Evolutionary conservation across 148 eudicot genomes (phyloP), one percentile per base, ranked within the genome.

Genomic region (Dianthus caryophyllus): DNA sequence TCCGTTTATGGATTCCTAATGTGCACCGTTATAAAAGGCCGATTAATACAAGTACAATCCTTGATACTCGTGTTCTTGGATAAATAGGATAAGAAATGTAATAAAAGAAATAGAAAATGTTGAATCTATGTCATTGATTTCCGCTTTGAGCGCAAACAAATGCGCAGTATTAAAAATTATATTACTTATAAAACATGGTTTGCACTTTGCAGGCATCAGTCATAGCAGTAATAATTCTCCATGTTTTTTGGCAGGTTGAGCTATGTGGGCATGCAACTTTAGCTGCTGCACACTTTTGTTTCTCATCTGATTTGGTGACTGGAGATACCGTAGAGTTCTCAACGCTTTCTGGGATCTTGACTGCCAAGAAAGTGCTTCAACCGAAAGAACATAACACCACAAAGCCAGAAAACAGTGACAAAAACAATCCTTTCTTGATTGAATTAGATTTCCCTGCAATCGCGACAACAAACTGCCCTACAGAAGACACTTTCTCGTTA

Each of bases 181-280:
- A n/a, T n/a, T n/a, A n/a, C n/a, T n/a, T n/a, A n/a, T n/a, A n/a
- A n/a, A n/a, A n/a, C n/a, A n/a, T n/a, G n/a, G n/a, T n/a, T n/a
- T n/a, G n/a, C n/a, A n/a, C n/a, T n/a, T n/a, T 29, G 30, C 0
- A 31, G 17, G 44, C 43, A 33, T 33, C 38, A 8, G 22, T 31
- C 62, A 17, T 22, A 58, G 14, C 17, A 58, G 22, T 58, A 36
- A 60, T 8, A 8, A 11, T 38, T 60, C 27, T 4, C 15, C 26
- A 33, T 30, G 33, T 36, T 41, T 60, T 70, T 33, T 33, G 38
- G 68, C 85, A 91, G 97, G 93, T 88, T 4, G 41, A 81, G 58
- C 80, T 92, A 17, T 92, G 97, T 73, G 97, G 97, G 21, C 97
- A 89, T 75, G 97, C 91, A 71, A 88, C 97, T 44, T 75, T 92